phyloP scores from a whole-genome alignment of 2,329 filamentous ascomycete species.

The Decorospora gaudefroyi region DNA sequence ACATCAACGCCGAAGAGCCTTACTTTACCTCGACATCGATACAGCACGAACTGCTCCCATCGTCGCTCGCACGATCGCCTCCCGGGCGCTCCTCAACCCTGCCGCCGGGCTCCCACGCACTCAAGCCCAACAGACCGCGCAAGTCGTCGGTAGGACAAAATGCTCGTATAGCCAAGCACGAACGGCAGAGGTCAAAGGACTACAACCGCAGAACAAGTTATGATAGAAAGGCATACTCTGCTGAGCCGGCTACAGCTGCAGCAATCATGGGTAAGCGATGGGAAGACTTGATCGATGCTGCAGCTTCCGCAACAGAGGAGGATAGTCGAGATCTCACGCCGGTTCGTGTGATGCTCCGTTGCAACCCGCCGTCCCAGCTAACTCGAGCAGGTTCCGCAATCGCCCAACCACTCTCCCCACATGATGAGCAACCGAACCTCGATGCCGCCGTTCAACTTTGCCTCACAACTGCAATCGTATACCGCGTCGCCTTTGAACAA shows the following conservation, averaged over 20 bases:
- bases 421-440: conserved; percentile 60
- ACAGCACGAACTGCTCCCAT: conserved; percentile 77
- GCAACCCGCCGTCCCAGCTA: conserved; percentile 24
- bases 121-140: conserved; percentile 72
- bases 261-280: conserved; percentile 81
- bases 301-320: conserved; percentile 89
- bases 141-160: conserved; percentile 87
- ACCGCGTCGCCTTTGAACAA: conserved; percentile 90
- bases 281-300: conserved; percentile 95
- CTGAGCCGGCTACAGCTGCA: conserved; percentile 77
- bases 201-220: conserved; percentile 73
- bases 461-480: conserved; percentile 66
- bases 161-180: conserved; percentile 74
- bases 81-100: conserved; percentile 86
- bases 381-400: conserved; percentile 51
- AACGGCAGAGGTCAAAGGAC: conserved; percentile 77
- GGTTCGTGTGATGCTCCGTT: conserved; percentile 59
- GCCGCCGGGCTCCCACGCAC: conserved; percentile 75
- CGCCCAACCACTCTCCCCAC: conserved; percentile 58
- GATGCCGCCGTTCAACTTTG: conserved; percentile 59
- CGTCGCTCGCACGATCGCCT: conserved; percentile 78
- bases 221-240: conserved; percentile 80
- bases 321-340: conserved; percentile 86
- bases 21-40: conserved; percentile 58
- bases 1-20: conserved; percentile 60